Conservation (phyloP, 2,329 filamentous ascomycete genomes). For the Trichoderma sp. region DNA sequence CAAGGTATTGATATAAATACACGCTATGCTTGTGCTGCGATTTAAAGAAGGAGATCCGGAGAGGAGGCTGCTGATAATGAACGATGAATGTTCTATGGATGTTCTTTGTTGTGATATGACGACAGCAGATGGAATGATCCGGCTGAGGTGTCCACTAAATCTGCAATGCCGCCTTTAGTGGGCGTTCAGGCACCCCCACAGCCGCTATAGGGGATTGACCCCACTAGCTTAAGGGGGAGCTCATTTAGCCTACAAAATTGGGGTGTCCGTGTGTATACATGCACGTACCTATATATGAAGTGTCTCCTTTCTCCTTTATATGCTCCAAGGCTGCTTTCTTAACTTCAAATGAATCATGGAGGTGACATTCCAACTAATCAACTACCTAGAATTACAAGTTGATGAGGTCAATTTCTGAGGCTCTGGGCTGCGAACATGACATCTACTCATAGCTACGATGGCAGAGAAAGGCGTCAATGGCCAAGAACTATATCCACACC, state of each 20-base stretch:
- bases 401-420: not conserved
- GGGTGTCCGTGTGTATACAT: not conserved
- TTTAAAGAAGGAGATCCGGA: not conserved
- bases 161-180: not conserved
- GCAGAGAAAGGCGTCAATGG: not conserved
- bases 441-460: not conserved
- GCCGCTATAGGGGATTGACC: slow-evolving; percentile 4
- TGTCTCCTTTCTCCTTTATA: not conserved
- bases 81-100: not conserved
- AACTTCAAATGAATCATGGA: not conserved
- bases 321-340: not conserved
- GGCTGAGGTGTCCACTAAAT: slow-evolving; percentile 18
- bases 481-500: not conserved
- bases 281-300: not conserved
- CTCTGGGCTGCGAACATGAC: not conserved
- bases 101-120: not conserved
- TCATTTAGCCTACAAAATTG: not conserved
- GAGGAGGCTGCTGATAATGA: not conserved
- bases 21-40: not conserved
- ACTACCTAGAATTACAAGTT: not conserved
- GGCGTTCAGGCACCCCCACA: not conserved
- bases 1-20: not conserved
- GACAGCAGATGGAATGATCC: not conserved
- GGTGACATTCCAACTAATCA: not conserved
- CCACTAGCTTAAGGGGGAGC: slow-evolving; percentile 8